Evolutionary conservation across 345 rosid genomes (phyloP), one percentile per base, ranked within the genome.

Genomic region (Physaria fendleri): DNA sequence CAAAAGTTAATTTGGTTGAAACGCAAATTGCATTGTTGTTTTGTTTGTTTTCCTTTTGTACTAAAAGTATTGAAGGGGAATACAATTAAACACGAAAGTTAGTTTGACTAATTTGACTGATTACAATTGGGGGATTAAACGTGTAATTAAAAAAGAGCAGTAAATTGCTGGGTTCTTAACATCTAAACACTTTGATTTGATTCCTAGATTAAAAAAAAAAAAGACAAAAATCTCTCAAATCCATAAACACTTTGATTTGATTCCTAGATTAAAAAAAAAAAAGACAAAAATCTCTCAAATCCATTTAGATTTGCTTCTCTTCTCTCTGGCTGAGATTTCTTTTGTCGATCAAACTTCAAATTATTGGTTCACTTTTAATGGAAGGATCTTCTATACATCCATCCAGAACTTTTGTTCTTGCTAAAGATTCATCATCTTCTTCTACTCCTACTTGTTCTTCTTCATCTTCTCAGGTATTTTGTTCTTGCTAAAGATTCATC

Each of bases 321-420:
- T 46, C 48, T 45, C 41, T 17, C 17, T 65, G 40, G 30, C 64
- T 56, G 17, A 10, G 41, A 56, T n/a, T 37, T 29, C n/a, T n/a
- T 20, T 20, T 56, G 56, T 65, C 70, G 17, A 45, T 10, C 5
- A 8, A 33, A 12, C 11, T 44, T 32, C n/a, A 4, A 25, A 25
- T 25, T 10, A 3, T 45, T 15, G 5, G 25, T 51, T 48, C 39
- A 18, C 53, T 51, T 32, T 23, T 8, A 44, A 69, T 62, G 68
- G 52, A 46, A 69, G 64, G 20, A 59, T 58, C 65, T 7, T 7
- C 43, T 13, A 29, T 9, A 3, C 54, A 45, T 14, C 6, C 70
- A 0, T 23, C 49, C 40, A 64, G 27, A 52, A 34, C 13, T 3
- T 24, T 0, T 33, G 34, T 30, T 1, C 11, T 32, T 14, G 51